Evolutionary conservation across 202 grass and related monocot species (phyloP).

Genomic region (Brachypodium distachyon): DNA sequence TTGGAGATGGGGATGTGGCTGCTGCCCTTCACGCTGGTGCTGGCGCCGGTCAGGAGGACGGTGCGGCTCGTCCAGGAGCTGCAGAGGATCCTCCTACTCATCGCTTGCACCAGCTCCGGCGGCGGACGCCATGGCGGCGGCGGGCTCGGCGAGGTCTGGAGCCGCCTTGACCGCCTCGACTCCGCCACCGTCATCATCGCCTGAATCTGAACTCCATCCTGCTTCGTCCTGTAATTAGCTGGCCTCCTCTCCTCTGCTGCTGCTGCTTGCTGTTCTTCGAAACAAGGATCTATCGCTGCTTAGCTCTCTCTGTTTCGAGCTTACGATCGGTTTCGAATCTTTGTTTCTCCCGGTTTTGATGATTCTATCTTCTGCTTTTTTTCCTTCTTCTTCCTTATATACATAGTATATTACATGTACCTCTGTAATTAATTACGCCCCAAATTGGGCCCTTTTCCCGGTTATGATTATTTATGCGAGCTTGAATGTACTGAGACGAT

Average conservation of each 20-base stretch:
- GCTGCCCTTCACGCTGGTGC: constrained; percentile 59
- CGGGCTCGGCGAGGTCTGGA: constrained; percentile 25
- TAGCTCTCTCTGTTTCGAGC: background rate
- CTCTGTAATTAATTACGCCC: too few species aligned
- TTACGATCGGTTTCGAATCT: background rate
- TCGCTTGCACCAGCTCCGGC: constrained; percentile 18
- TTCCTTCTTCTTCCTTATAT: too few species aligned
- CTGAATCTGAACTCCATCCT: too few species aligned
- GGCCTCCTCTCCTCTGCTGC: background rate
- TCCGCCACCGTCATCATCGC: constrained; percentile 35
- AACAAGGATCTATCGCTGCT: background rate
- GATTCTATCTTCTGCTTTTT: too few species aligned
- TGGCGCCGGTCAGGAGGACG: constrained; percentile 50
- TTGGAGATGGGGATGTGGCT: constrained; percentile 68
- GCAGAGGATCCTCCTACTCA: constrained; percentile 41
- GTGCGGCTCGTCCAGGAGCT: constrained; percentile 44
- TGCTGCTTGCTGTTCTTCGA: background rate
- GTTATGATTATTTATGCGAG: too few species aligned
- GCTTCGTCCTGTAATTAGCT: background rate
- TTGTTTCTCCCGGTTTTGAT: background rate
- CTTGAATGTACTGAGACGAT: too few species aligned
- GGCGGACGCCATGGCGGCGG: background rate
- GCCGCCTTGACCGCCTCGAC: constrained; percentile 42
- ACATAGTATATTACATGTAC: too few species aligned
- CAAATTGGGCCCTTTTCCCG: too few species aligned